Percentiles rank a stretch among this genome's conserved stretches.
These are phyloP conservation scores for Trypanosoma rangeli DNA, from an alignment of 208 protist genomes.

Conservation along the genomic window DNA sequence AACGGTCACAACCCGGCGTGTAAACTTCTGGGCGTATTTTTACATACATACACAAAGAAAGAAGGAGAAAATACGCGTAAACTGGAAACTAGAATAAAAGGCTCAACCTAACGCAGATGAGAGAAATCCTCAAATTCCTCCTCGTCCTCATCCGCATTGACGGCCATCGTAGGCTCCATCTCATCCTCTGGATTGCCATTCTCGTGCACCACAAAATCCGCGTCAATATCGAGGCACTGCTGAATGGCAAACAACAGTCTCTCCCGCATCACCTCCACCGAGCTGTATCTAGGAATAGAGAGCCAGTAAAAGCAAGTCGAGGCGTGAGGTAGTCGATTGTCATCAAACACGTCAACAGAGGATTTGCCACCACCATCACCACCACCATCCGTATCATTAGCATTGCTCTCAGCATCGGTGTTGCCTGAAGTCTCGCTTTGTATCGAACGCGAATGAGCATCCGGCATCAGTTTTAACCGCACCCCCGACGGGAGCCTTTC, in stretches of 20 bases:
- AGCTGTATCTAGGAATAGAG: constrained; percentile 91
- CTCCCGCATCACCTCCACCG: constrained; percentile 80
- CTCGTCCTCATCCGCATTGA: constrained; percentile 62
- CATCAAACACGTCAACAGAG: constrained; percentile 33
- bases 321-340: constrained; percentile 90
- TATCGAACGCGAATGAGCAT: constrained; percentile 22
- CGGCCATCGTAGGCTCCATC: constrained; percentile 49
- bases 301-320: constrained; percentile 97
- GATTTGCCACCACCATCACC: not conserved
- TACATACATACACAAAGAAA: constrained; percentile 6
- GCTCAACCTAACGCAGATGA: constrained; percentile 53
- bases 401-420: not conserved
- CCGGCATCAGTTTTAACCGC: constrained; percentile 81
- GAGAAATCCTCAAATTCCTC: constrained; percentile 91
- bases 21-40: not conserved
- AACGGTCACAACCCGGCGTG: not conserved
- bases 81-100: constrained; percentile 18
- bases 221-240: constrained; percentile 95
- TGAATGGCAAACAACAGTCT: constrained; percentile 95
- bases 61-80: not conserved
- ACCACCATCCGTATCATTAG: not conserved
- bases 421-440: constrained; percentile 4
- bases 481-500: constrained; percentile 79
- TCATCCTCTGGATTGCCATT: constrained; percentile 47
- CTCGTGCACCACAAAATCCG: constrained; percentile 90